phyloP scores from a whole-genome alignment of 257 asterid genomes.

The Datura wrightii region DNA sequence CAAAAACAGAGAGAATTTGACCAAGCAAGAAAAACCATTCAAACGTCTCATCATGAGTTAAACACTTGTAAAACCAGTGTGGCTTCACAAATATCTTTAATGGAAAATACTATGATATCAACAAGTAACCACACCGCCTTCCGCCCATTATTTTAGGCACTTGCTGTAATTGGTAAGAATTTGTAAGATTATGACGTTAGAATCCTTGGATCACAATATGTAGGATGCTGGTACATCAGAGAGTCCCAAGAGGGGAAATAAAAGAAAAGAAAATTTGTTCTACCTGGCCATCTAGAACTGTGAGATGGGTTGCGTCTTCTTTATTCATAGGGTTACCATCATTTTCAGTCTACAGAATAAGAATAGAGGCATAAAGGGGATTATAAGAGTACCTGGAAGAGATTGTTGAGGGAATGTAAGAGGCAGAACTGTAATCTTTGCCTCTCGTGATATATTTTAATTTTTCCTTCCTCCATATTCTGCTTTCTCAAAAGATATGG shows the following conservation, averaged over 20 bases:
- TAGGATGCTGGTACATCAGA: no score
- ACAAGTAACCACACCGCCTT: no score
- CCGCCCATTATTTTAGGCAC: neutral
- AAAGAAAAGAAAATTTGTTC: neutral
- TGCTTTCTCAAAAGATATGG: neutral
- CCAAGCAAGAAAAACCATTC: neutral
- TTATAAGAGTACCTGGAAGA: conserved; percentile 70
- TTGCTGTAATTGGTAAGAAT: no score
- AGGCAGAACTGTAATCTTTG: conserved; percentile 91
- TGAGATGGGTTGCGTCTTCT: no score
- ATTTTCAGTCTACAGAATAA: neutral
- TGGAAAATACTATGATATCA: no score
- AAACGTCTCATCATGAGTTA: neutral
- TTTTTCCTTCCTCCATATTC: no score
- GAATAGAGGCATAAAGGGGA: neutral
- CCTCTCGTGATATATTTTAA: conserved; percentile 75
- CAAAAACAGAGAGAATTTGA: no score
- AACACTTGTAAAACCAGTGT: no score
- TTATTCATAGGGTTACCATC: neutral
- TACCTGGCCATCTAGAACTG: neutral
- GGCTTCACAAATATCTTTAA: no score
- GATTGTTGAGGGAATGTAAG: conserved; percentile 89
- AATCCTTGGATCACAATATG: no score
- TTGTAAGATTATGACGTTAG: no score
- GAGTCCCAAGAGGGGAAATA: no score